Conservation (phyloP, 2,329 filamentous ascomycete species). For the Cladophialophora carrionii region DNA sequence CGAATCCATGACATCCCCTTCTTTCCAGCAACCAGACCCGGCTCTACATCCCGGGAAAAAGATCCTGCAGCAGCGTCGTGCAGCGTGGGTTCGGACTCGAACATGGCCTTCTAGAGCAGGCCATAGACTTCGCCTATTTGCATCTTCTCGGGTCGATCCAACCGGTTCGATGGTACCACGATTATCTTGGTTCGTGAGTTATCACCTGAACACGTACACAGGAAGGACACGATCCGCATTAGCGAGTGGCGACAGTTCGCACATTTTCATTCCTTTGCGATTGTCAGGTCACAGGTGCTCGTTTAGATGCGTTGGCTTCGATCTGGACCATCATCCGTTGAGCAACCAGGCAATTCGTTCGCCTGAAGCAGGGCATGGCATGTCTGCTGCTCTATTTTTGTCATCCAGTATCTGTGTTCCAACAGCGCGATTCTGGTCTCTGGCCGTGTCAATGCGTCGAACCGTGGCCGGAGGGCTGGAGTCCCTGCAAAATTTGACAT, state of each 20-base stretch:
- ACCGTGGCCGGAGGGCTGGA: neutral
- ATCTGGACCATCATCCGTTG: neutral
- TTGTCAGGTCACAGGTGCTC: neutral
- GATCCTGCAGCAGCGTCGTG: neutral
- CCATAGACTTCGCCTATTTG: neutral
- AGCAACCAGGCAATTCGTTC: neutral
- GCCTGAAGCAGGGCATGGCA: neutral
- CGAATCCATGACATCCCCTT: neutral
- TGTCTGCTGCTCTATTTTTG: neutral
- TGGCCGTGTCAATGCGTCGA: neutral
- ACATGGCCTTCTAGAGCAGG: neutral
- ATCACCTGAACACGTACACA: constrained; percentile 2
- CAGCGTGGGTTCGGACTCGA: neutral
- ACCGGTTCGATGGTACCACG: neutral
- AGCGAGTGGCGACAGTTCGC: neutral
- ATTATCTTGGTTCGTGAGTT: neutral
- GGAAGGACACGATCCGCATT: neutral
- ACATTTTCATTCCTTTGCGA: neutral
- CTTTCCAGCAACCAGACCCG: neutral
- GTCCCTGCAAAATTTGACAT: neutral
- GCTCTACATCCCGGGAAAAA: neutral
- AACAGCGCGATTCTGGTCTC: neutral
- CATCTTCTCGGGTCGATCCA: neutral
- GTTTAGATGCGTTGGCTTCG: neutral
- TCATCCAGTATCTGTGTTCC: neutral